Base-by-base conservation (phyloP, 2,329 filamentous ascomycete species). In the Chrysoporthe cubensis region DNA sequence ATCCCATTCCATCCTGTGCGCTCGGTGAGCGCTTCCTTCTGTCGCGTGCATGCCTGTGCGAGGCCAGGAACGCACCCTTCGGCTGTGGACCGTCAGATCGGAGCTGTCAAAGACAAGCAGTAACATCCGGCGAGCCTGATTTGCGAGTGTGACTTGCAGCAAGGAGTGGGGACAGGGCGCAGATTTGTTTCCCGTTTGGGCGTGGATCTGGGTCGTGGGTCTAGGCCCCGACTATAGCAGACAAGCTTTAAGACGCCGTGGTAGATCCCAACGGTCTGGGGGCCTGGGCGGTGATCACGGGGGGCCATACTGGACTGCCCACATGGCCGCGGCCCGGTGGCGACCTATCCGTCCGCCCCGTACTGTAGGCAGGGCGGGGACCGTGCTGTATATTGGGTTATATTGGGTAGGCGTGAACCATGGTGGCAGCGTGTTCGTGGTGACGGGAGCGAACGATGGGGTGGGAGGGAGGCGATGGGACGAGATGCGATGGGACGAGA, bases 31-130 rank as follows among this genome's bases (percentile, higher is more conserved):
- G 8, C 18, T n/a, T 21, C 26, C 7, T 13, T 5, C 18, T 57
- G 54, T 40, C 54, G 32, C 34, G 54, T 21, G 54, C 44, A 5
- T 46, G 44, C 18, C 8, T 40, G 54, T 40, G 14, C 40, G 16
- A 26, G 40, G 52, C 32, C 43, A 40, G 26, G 26, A 50, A 52
- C 40, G 56, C 63, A 56, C 40, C 37, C 40, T 66, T 34, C n/a
- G 59, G 46, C 48, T 66, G 60, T 63, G 64, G 61, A 64, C 44
- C 32, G 58, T 57, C 60, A 40, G 42, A 44, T 64, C 64, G 67
- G 64, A 61, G 54, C 60, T 64, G 67, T 61, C 56, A 61, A 64
- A 61, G 60, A 58, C 60, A 61, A 61, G 60, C 64, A 66, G 48
- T 62, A 48, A 50, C 59, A 50, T 64, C 67, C 64, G 67, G 43